A percentile compares a stretch with the other conserved stretches of the same genome.
Evolutionary conservation across 768 basidiomycete species (phyloP).

Genomic region (Trametes maxima): DNA sequence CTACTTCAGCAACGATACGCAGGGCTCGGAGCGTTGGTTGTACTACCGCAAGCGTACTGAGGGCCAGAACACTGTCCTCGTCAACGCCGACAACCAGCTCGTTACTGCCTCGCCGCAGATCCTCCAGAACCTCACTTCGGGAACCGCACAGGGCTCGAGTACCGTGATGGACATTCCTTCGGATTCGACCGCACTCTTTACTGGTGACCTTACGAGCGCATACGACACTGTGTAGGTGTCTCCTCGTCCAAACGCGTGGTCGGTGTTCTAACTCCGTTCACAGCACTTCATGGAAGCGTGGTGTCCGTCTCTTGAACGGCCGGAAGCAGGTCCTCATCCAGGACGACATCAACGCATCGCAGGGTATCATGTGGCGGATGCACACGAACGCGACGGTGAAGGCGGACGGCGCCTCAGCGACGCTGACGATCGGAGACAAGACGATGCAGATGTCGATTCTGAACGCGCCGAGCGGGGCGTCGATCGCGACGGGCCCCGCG

Average conservation of each 20-base stretch:
- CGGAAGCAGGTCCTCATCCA: conserved; percentile 90
- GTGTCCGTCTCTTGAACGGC: conserved; percentile 78
- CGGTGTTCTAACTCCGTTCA: conserved; percentile 20
- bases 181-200: conserved; percentile 80
- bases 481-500: conserved; percentile 59
- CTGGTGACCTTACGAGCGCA: conserved; percentile 74
- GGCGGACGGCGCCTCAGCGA: conserved; percentile 70
- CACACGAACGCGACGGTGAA: conserved; percentile 90
- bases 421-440: conserved; percentile 69
- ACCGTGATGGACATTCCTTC: conserved; percentile 67
- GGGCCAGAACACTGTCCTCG: conserved; percentile 92
- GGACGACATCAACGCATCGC: conserved; percentile 77
- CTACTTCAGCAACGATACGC: conserved; percentile 80
- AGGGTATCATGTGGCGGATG: conserved; percentile 82
- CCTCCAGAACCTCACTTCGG: conserved; percentile 52
- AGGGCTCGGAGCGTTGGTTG: conserved; percentile 74
- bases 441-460: conserved; percentile 68
- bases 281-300: conserved; percentile 78
- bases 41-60: conserved; percentile 98
- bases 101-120: conserved; percentile 65
- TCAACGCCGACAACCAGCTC: conserved; percentile 78
- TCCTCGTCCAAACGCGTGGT: background rate
- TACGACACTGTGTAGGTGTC: conserved; percentile 70
- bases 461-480: conserved; percentile 64
- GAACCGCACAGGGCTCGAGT: conserved; percentile 74